Evolutionary conservation across 768 basidiomycete genomes (phyloP), one percentile per base, ranked within the genome.

Genomic region (Boletus sp.): DNA sequence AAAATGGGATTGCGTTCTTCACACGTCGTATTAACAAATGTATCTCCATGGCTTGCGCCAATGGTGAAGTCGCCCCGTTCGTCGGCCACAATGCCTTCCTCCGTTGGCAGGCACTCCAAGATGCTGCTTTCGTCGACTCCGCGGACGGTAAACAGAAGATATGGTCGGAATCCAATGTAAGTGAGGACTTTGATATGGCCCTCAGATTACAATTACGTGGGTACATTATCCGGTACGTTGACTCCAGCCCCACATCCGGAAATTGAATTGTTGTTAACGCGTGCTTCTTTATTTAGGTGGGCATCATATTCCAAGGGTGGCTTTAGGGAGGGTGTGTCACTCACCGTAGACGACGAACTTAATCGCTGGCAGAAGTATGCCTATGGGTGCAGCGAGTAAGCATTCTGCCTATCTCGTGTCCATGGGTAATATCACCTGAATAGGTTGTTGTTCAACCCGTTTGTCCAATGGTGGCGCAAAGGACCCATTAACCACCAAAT

Each of bases 321-420:
- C 2, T 95, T 94, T 77, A 89, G 93, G 73, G 93, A 96, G 64
- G 93, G 93, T 57, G 93, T 96, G 19, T 90, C 88, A 0, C 75
- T 96, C 15, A 94, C 93, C 0, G 85, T 84, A 51, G 91, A 93
- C 48, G 93, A 96, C 63, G 93, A 96, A 68, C 74, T 96, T 9
- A 94, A 94, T 62, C 72, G 93, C 2, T 96, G 93, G 93, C 90
- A 94, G 57, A 96, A 94, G 66, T 91, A 90, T 56, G 76, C 87
- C 0, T 90, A 88, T 70, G 88, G 86, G 81, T 64, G 48, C 64
- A 70, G 65, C 50, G 82, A 82, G 53, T 83, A 79, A 68, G 68
- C 78, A 72, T 59, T 64, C 67, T 65, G 14, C 50, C 43, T n/a
- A 29, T 9, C 13, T 29, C 19, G n/a, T 17, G 32, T 33, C 49